Base-by-base conservation (phyloP, 2,329 filamentous ascomycete species). In the Penicillium sp. region DNA sequence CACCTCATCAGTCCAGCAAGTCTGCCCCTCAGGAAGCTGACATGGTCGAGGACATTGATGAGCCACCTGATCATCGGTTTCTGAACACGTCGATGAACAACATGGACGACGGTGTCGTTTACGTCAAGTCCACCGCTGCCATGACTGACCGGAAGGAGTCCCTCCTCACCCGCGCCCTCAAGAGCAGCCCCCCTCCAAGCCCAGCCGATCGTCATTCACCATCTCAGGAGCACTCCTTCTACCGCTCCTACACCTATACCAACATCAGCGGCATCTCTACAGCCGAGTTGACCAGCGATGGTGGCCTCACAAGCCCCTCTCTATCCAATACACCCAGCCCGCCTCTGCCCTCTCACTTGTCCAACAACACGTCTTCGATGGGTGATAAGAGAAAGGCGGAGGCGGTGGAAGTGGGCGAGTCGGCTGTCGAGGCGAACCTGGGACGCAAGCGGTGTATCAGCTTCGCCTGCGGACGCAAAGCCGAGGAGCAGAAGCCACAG, bases 41-140 rank as follows among this genome's bases (percentile, higher is more conserved):
- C 49, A 68, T 82, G 58, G 72, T 77, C 51, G 80, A 85, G 57
- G 91, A 96, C 62, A 77, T 83, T 43, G 91, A 97, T 69, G 91
- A 97, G 69, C 90, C 90, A 43, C 89, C 90, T 61, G 90, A 96
- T n/a, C n/a, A n/a, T n/a, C n/a, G n/a, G n/a, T n/a, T n/a, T n/a
- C n/a, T n/a, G n/a, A 57, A 60, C 32, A 56, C 68, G 53, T 45
- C 62, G 53, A 58, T 54, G 57, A 49, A 69, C 62, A 49, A 59
- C 49, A 54, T 64, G 69, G 21, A 63, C 69, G 35, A 71, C 73
- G 33, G 69, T 77, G 31, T n/a, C n/a, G n/a, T n/a, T n/a, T n/a
- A n/a, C n/a, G n/a, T n/a, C n/a, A n/a, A n/a, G n/a, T n/a, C n/a
- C n/a, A n/a, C n/a, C n/a, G n/a, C n/a, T n/a, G n/a, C n/a, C n/a